Percentiles rank a stretch among this genome's conserved stretches.
These are phyloP conservation scores for Solanum virginianum DNA, from an alignment of 257 asterid species.

Conservation along the genomic window DNA sequence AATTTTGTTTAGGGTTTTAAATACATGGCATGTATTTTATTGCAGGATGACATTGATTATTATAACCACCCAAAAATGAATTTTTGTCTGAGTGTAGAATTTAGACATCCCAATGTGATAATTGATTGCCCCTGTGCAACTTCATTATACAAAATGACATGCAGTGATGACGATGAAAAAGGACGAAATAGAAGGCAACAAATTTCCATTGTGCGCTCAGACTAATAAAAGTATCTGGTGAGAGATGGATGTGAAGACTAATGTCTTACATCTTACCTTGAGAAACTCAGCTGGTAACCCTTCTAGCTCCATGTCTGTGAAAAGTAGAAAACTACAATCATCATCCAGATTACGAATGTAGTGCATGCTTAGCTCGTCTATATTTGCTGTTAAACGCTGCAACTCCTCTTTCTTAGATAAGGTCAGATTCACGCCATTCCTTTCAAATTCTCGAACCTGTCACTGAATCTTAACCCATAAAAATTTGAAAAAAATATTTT, in stretches of 20 bases:
- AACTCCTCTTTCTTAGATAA: constrained; percentile 77
- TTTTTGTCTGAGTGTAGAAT: background rate
- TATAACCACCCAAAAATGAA: background rate
- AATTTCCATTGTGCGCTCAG: background rate
- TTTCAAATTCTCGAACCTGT: constrained; percentile 95
- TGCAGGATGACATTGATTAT: background rate
- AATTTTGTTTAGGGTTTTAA: background rate
- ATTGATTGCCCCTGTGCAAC: background rate
- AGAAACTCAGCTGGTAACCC: constrained; percentile 80
- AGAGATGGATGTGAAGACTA: background rate
- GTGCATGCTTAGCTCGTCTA: constrained; percentile 74
- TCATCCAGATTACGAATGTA: constrained; percentile 70
- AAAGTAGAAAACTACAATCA: constrained; percentile 50
- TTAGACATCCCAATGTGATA: background rate
- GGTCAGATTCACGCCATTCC: constrained; percentile 78
- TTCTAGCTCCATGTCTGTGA: constrained; percentile 54
- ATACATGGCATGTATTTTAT: no score
- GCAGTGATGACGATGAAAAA: background rate
- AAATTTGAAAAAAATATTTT: constrained; percentile 23
- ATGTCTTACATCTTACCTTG: constrained; percentile 33
- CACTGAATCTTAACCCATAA: constrained; percentile 51
- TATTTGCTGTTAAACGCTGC: constrained; percentile 60
- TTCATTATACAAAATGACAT: background rate
- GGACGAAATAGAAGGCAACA: background rate
- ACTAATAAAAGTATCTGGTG: background rate